Evolutionary conservation across 2,329 filamentous ascomycete species (phyloP), one percentile per base, ranked within the genome.

Genomic region (Monosporascus sp.): DNA sequence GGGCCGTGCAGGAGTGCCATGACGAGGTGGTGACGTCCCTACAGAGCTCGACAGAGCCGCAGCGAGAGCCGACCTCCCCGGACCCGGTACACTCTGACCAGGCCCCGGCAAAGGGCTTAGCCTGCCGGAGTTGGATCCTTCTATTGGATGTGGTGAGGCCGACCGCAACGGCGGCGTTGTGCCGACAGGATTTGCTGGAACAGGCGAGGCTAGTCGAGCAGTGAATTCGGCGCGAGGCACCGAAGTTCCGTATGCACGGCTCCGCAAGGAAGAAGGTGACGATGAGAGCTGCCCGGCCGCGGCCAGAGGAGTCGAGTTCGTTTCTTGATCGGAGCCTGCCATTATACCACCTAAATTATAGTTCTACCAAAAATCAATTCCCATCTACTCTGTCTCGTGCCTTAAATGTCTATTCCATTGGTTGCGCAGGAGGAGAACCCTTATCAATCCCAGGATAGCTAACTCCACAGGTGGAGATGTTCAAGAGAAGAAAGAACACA

Each of bases 21-120:
- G 83, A 46, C 84, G 80, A 39, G 87, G 84, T 18, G 89, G 87
- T 25, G 85, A 85, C 48, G 81, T 81, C 56, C 86, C 87, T 38
- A 88, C 74, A 11, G 86, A 88, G 61, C 87, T 85, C 55, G 88
- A 88, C 58, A 97, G 75, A n/a, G 90, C 93, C 25, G 89, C 89
- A 37, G 93, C 91, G 51, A 97, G 81, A 55, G 91, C 92, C 25
- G 93, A 97, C 48, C 91, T 83, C 24, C 90, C 90, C 6, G 90
- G 91, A 1, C 90, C 90, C 6, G 86, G 82, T 7, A 83, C 72
- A 48, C 83, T 87, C 22, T 82, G 80, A 58, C 76, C 82, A 50
- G 80, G 79, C 54, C 82, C 85, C 8, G 86, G 77, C 38, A 95
- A 78, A 38, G 89, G 86, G 39, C 84, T 79, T 53, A 83, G 70